Base-by-base conservation (phyloP, 768 basidiomycete species). In the Paxillus involutus region DNA sequence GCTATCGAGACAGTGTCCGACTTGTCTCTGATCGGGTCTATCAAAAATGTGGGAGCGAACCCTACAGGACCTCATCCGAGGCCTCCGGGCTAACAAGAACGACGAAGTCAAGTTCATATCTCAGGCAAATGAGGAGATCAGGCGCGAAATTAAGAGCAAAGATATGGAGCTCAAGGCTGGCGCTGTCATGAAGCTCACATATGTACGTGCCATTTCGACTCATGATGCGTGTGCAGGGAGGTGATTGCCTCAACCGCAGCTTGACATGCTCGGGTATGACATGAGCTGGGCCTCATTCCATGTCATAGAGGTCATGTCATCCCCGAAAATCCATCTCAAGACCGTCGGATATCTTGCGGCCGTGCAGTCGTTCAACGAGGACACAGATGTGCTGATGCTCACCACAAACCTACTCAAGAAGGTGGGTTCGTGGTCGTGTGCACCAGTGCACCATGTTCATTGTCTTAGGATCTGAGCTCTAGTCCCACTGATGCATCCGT, bases 241-340 rank as follows among this genome's bases (percentile, higher is more conserved):
- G 53, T 60, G 50, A 63, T 56, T 9, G 30, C 56, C 16, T 43
- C 55, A 58, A 46, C 47, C 53, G 13, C 51, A 98, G 96, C 85
- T 99, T 58, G 93, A 98, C 69, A 98, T 99, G 97, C 74, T 99
- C 49, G 97, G 88, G 49, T 94, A 88, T 67, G 94, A 89, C 74
- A 97, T 90, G 85, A 83, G 84, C 54, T 97, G 94, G 85, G 95
- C 95, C 43, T 91, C 97, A 8, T 99, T 99, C 64, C 86, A 96
- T 69, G 89, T 99, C 49, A 88, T 98, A 6, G 97, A 99, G 67
- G 94, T 96, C 69, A 99, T 99, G 97, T 94, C 94, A 36, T 94
- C 94, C 4, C 76, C 89, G 4, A 87, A 87, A 67, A 83, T 88
- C 60, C 95, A 98, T 72, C 79, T 98, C 60, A 99, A 99, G 78